These are phyloP conservation scores for Bretschneidera sinensis DNA, from an alignment of 345 rosid genomes.

Conservation along the genomic window DNA sequence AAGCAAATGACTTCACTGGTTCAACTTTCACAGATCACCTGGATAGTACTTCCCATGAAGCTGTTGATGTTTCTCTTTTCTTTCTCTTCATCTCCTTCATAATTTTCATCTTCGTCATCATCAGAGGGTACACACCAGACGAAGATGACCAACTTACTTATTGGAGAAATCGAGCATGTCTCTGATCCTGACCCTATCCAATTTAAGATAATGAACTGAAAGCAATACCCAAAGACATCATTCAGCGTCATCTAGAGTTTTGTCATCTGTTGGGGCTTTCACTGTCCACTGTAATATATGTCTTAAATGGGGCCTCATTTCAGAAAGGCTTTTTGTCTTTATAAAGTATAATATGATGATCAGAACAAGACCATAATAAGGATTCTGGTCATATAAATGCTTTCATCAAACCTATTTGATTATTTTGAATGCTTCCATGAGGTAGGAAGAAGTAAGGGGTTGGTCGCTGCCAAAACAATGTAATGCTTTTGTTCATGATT, in stretches of 20 bases:
- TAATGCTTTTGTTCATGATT: too few species aligned
- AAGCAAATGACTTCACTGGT: slow-evolving; percentile 22
- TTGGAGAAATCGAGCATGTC: slow-evolving; percentile 21
- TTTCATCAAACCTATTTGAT: too few species aligned
- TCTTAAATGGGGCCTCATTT: slow-evolving; percentile 71
- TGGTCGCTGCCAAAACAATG: too few species aligned
- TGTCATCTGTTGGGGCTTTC: slow-evolving; percentile 67
- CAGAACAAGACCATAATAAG: too few species aligned
- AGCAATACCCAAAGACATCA: too few species aligned
- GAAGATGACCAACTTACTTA: slow-evolving; percentile 15
- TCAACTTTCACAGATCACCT: slow-evolving; percentile 22
- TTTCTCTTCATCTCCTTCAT: slow-evolving; percentile 27
- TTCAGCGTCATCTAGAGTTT: slow-evolving; percentile 34
- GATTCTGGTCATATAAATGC: too few species aligned
- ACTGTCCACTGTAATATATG: slow-evolving; percentile 64
- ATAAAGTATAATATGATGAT: too few species aligned
- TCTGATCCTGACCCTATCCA: slow-evolving; percentile 20
- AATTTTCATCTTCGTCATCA: slow-evolving; percentile 37
- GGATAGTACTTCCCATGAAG: slow-evolving; percentile 17
- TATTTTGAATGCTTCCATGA: too few species aligned
- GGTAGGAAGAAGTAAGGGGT: too few species aligned
- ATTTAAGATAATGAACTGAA: too few species aligned
- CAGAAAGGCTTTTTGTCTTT: too few species aligned
- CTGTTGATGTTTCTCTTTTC: slow-evolving; percentile 31
- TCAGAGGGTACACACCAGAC: slow-evolving; percentile 25